Conservation (phyloP, 2,329 filamentous ascomycete species). For the Trichoderma semiorbis region DNA sequence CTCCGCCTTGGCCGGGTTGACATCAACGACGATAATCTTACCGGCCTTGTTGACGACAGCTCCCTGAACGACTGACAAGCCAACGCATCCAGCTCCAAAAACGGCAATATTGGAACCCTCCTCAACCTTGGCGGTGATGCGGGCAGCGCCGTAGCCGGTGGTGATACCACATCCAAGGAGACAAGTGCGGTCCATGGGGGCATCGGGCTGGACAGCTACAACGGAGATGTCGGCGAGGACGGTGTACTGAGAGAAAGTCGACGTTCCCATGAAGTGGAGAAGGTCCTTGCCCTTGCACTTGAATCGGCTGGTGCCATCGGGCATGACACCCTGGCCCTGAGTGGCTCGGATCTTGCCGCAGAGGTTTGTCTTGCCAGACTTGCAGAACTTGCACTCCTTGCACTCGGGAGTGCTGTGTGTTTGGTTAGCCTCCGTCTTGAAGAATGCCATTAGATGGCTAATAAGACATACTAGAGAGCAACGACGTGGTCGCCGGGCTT, state of each 20-base stretch:
- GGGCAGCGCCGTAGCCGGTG: slow-evolving; percentile 93
- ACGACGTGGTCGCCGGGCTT: slow-evolving; percentile 91
- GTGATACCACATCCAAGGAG: slow-evolving; percentile 97
- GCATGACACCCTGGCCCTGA: slow-evolving; percentile 94
- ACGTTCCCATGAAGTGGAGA: slow-evolving; percentile 98
- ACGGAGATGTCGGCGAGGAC: slow-evolving; percentile 98
- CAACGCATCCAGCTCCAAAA: slow-evolving; percentile 95
- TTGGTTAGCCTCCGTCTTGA: slow-evolving; percentile 11
- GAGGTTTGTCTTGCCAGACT: slow-evolving; percentile 97
- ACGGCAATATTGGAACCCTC: slow-evolving; percentile 85
- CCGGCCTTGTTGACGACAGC: slow-evolving; percentile 78
- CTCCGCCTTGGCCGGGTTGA: slow-evolving; percentile 86
- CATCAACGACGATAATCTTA: slow-evolving; percentile 69
- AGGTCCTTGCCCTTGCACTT: slow-evolving; percentile 91
- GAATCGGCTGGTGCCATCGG: slow-evolving; percentile 93
- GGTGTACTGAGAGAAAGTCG: slow-evolving; percentile 98
- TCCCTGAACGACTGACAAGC: slow-evolving; percentile 91
- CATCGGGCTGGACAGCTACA: slow-evolving; percentile 84
- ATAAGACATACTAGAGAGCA: slow-evolving; percentile 68
- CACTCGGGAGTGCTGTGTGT: slow-evolving; percentile 82
- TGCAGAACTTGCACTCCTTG: slow-evolving; percentile 98
- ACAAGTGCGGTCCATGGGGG: slow-evolving; percentile 93
- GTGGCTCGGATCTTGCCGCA: slow-evolving; percentile 98
- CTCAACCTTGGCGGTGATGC: slow-evolving; percentile 89
- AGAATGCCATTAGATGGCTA: neutral